Conservation (phyloP, 2,329 filamentous ascomycete species). For the Paracamarosporium sp. region DNA sequence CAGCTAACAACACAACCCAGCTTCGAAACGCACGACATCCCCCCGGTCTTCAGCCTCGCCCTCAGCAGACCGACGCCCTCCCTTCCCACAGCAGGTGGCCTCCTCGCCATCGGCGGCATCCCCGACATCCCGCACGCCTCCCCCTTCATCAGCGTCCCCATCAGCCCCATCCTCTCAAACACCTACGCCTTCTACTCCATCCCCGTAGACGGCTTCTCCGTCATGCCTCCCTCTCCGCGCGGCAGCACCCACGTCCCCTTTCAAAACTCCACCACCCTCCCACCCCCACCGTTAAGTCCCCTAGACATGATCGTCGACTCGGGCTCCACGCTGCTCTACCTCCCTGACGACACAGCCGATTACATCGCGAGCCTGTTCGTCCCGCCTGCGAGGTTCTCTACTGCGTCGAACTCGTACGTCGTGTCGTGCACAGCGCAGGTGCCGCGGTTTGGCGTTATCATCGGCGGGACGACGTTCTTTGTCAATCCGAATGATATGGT, state of each 20-base stretch:
- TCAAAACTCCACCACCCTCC: background rate
- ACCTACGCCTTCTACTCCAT: constrained; percentile 36
- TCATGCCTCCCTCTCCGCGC: constrained; percentile 16
- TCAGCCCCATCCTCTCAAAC: constrained; percentile 16
- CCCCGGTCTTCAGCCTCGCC: constrained; percentile 32
- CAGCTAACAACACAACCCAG: constrained; percentile 6
- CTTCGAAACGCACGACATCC: constrained; percentile 17
- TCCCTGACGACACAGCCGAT: constrained; percentile 24
- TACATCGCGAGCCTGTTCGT: constrained; percentile 27
- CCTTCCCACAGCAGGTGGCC: constrained; percentile 23
- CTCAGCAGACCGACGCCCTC: constrained; percentile 23
- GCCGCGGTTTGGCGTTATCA: constrained; percentile 26
- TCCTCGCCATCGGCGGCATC: constrained; percentile 41
- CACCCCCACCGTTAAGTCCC: background rate
- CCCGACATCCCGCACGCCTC: constrained; percentile 21
- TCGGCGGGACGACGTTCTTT: constrained; percentile 22
- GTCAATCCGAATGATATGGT: constrained; percentile 26
- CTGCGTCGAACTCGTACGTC: constrained; percentile 15
- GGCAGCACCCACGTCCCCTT: background rate
- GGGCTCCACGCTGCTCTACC: constrained; percentile 31
- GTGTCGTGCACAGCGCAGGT: constrained; percentile 21
- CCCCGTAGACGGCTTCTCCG: constrained; percentile 29
- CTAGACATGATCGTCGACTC: constrained; percentile 32
- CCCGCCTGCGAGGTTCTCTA: constrained; percentile 22
- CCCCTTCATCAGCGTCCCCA: constrained; percentile 24